Evolutionary conservation across 2,329 filamentous ascomycete species (phyloP).

Genomic region (Malbranchea cinnamomea): DNA sequence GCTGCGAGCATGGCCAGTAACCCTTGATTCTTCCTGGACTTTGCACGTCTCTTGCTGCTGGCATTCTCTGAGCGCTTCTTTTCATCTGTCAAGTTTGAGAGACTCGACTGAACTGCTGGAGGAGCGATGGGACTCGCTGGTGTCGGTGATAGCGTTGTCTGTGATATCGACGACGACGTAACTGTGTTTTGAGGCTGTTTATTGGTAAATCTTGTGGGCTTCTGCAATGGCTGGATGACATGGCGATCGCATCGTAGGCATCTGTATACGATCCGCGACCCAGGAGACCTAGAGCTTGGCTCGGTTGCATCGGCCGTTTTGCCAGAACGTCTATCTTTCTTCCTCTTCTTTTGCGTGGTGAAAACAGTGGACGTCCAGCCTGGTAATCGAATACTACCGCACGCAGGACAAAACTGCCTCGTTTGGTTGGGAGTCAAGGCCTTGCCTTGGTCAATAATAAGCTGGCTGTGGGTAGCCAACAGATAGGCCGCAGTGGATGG

Average conservation of each 20-base stretch:
- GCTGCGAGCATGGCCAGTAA: constrained; percentile 39
- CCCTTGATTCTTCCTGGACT: constrained; percentile 38
- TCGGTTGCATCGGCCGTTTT: no score
- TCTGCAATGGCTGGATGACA: constrained; percentile 15
- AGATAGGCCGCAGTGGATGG: constrained; percentile 29
- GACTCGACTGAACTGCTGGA: constrained; percentile 1
- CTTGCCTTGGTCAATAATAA: constrained; percentile 21
- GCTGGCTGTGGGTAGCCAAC: constrained; percentile 21
- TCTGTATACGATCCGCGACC: constrained; percentile 16
- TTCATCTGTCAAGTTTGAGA: constrained; percentile 5
- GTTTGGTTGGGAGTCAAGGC: constrained; percentile 19
- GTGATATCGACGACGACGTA: constrained; percentile 3
- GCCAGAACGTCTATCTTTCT: constrained; percentile 11
- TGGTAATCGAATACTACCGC: constrained; percentile 23
- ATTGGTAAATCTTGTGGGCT: constrained; percentile 8
- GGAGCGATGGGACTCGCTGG: constrained; percentile 3
- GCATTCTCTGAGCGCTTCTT: constrained; percentile 21
- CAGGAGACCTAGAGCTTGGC: no score
- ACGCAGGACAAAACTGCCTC: constrained; percentile 24
- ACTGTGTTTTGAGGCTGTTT: constrained; percentile 5
- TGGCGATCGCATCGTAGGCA: constrained; percentile 24
- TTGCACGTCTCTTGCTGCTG: constrained; percentile 42
- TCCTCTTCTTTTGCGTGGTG: constrained; percentile 10
- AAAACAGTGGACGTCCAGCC: constrained; percentile 17
- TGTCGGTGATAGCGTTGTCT: constrained; percentile 7